Evolutionary conservation across 306 rosid genomes (phyloP).

Genomic region (Crataegus laevigata): DNA sequence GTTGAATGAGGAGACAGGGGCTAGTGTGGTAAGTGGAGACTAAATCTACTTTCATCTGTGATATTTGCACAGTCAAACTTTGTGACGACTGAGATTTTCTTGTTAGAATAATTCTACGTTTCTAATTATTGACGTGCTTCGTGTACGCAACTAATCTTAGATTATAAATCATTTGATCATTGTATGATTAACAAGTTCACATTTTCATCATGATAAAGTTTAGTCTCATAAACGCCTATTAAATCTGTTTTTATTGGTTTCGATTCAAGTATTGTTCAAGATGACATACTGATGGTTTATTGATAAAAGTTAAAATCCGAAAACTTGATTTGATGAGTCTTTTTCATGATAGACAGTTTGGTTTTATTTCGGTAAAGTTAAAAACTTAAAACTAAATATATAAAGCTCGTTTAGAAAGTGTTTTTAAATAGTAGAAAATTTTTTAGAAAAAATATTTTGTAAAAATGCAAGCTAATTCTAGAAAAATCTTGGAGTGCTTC

Average conservation of each 20-base stretch:
- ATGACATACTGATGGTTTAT: neutral
- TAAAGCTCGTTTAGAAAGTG: no score
- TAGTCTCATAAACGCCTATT: no score
- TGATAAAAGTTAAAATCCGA: neutral
- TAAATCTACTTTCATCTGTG: neutral
- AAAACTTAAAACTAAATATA: neutral
- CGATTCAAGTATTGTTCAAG: neutral
- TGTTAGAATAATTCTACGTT: neutral
- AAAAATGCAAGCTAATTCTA: no score
- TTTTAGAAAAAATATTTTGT: no score
- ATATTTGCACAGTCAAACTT: neutral
- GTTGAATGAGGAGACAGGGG: conserved; percentile 40
- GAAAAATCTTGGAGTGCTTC: no score
- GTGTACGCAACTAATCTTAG: neutral
- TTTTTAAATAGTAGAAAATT: fast-evolving
- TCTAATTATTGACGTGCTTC: neutral
- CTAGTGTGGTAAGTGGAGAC: conserved; percentile 14
- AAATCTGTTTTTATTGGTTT: no score
- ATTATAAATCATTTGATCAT: neutral
- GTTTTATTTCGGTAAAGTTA: neutral
- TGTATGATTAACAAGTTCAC: neutral
- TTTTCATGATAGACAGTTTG: neutral
- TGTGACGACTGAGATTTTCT: conserved; percentile 38
- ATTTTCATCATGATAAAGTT: neutral
- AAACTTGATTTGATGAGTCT: neutral